Evolutionary conservation across 306 rosid species (phyloP), one percentile per base, ranked within the genome.

Genomic region (Oxytropis ochrocephala): DNA sequence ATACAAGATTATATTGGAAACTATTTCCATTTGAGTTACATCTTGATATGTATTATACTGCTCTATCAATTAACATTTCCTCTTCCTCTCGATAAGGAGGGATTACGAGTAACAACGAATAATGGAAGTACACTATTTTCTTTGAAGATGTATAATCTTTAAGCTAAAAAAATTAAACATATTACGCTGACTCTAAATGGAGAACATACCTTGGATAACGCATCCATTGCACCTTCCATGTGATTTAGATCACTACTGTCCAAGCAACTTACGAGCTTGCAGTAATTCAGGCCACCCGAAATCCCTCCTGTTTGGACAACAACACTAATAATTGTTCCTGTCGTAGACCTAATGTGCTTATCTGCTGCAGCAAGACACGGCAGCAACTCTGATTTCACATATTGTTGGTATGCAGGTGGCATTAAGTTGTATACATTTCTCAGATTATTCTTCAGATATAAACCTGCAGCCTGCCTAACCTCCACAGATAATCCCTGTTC

Each of bases 161-260:
- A 50, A 61, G 38, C 48, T 43, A 66, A 36, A 58, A 72, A 49
- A 42, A 10, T n/a, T 56, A 58, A 52, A 29, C 63, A 68, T 12
- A 75, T 7, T 52, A 14, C 29, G 39, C 41, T 9, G 43, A 57
- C 54, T 46, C 61, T 17, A 59, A 58, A 47, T 12, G 52, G 21
- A 42, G 48, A 55, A 46, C 75, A 59, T 77, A 95, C 99, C 97
- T 95, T 95, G 68, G 97, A 95, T 64, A 95, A 85, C 11, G 97
- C 91, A 76, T 95, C 99, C 99, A 95, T 95, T 46, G 97, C 99
- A 58, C 99, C 99, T 87, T 95, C 99, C 99, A 95, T 89, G 81
- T 89, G 99, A 82, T 80, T 91, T 51, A 86, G 69, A 75, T 95
- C 96, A 77, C 78, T 87, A 71, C 97, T 91, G 74, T 95, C 97